Percentiles rank a stretch among this genome's conserved stretches.
phyloP scores from a whole-genome alignment of 1,284 basidiomycete genomes.

The Trichosporon faecale region DNA sequence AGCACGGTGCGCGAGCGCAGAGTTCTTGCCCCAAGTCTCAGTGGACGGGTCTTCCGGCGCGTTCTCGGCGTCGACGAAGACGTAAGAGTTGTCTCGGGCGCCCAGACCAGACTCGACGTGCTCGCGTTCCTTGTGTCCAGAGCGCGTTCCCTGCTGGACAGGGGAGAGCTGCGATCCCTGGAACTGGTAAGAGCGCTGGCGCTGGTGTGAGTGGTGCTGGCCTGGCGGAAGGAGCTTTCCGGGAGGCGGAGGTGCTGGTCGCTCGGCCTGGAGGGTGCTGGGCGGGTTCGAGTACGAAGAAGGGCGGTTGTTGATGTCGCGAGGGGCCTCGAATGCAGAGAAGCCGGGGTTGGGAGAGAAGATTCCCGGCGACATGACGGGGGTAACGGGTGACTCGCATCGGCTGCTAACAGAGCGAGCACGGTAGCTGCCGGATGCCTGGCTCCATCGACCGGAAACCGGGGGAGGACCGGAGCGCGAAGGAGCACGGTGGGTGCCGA shows the following conservation, averaged over 20 bases:
- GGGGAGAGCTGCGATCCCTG: conserved; percentile 6
- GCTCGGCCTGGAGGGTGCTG: conserved; percentile 3
- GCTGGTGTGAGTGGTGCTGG: conserved; percentile 21
- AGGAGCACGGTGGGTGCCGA: conserved; percentile 18
- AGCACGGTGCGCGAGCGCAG: conserved; percentile 26
- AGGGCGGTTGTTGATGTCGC: background rate
- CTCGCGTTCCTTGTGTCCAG: conserved; percentile 12
- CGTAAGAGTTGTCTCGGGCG: conserved; percentile 44
- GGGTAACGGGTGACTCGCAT: conserved; percentile 29
- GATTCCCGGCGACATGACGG: conserved; percentile 25
- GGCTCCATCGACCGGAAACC: conserved; percentile 28
- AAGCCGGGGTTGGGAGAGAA: conserved; percentile 22
- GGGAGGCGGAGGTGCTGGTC: conserved; percentile 24
- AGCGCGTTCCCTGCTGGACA: background rate
- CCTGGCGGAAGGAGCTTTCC: conserved; percentile 21
- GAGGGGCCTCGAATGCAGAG: conserved; percentile 2
- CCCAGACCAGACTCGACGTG: conserved; percentile 33
- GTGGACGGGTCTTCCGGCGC: conserved; percentile 29
- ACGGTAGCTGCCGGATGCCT: conserved; percentile 21
- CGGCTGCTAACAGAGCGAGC: conserved; percentile 20
- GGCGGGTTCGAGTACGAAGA: conserved; percentile 5
- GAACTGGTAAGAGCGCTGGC: conserved; percentile 6
- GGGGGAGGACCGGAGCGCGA: conserved; percentile 23
- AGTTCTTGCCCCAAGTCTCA: conserved; percentile 37
- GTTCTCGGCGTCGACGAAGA: conserved; percentile 42